A percentile compares a stretch with the other conserved stretches of the same genome.
These are phyloP conservation scores for Cucurbita moschata DNA, from an alignment of 306 rosid species.

Conservation along the genomic window DNA sequence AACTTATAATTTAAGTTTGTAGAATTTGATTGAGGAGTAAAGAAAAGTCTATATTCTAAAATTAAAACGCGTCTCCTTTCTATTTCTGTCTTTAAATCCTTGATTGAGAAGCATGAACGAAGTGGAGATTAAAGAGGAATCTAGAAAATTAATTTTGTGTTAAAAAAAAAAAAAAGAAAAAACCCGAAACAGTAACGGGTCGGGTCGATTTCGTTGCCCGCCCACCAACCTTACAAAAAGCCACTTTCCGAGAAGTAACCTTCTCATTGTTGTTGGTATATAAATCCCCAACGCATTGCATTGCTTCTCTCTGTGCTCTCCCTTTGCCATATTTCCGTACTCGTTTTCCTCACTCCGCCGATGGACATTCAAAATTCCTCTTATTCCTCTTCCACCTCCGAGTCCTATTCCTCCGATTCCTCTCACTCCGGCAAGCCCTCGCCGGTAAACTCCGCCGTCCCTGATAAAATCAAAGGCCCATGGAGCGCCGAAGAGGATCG, in stretches of 20 bases:
- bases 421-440: conserved; percentile 10
- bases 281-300: neutral
- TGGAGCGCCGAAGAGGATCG: conserved; percentile 97
- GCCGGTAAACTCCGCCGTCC: neutral
- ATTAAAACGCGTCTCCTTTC: neutral
- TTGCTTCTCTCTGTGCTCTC: neutral
- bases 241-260: conserved; percentile 51
- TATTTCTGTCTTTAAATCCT: neutral
- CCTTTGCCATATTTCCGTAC: neutral
- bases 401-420: conserved; percentile 54
- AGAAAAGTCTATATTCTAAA: too few relatives aligned
- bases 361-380: conserved; percentile 23
- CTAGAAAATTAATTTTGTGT: too few relatives aligned
- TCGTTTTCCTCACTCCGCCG: neutral
- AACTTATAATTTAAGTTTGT: too few relatives aligned
- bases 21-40: too few relatives aligned
- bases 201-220: neutral
- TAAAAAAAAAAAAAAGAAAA: too few relatives aligned
- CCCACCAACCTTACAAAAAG: conserved; percentile 25
- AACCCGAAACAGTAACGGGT: neutral
- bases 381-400: conserved; percentile 45
- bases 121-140: neutral
- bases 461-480: conserved; percentile 67
- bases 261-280: neutral
- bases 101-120: neutral